Evolutionary conservation across 2,329 filamentous ascomycete species (phyloP).

Genomic region (Mycosphaerelloides madeirae): DNA sequence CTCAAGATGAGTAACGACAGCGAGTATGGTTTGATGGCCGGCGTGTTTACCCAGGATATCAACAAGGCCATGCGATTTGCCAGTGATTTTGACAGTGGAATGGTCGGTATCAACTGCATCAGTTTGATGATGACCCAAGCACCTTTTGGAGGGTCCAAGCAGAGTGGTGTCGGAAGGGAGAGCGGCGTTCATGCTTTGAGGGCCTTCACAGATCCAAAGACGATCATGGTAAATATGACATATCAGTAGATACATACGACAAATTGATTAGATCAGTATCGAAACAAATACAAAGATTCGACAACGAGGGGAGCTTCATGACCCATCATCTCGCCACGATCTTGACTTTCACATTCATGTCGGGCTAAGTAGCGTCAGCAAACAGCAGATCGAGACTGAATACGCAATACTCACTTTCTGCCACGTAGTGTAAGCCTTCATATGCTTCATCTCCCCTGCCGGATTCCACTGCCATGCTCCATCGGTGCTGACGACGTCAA

Average conservation of each 20-base stretch:
- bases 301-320: background rate
- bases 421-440: conserved; percentile 9
- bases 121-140: conserved; percentile 27
- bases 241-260: conserved; percentile 4
- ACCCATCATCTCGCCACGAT: conserved; percentile 2
- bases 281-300: background rate
- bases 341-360: conserved; percentile 4
- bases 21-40: conserved; percentile 67
- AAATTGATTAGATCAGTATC: background rate
- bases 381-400: background rate
- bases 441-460: conserved; percentile 9
- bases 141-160: conserved; percentile 51
- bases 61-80: conserved; percentile 39
- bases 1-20: conserved; percentile 32
- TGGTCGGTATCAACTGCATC: conserved; percentile 33
- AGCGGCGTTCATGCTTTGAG: conserved; percentile 41
- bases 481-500: conserved; percentile 9
- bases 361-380: conserved; percentile 1
- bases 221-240: conserved; percentile 13
- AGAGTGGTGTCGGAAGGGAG: conserved; percentile 48
- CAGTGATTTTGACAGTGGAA: conserved; percentile 53
- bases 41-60: conserved; percentile 69
- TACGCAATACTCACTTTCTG: conserved; percentile 3
- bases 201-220: conserved; percentile 48
- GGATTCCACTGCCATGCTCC: conserved; percentile 9